Conservation (phyloP, 208 protist genomes). For the Lotmaria passim region DNA sequence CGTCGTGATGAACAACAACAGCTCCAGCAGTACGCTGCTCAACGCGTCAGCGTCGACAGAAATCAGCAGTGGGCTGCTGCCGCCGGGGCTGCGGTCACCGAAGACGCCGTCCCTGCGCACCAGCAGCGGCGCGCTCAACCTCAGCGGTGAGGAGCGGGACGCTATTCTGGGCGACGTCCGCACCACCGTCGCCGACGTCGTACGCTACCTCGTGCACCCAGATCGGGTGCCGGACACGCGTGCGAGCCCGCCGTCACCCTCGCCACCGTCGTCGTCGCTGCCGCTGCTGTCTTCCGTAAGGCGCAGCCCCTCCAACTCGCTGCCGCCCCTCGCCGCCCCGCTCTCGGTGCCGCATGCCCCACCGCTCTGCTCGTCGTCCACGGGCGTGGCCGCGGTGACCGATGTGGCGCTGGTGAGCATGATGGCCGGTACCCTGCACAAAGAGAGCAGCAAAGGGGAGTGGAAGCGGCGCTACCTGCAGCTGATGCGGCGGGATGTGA, state of each 20-base stretch:
- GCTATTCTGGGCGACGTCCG: conserved; percentile 21
- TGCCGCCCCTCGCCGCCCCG: conserved; percentile 9
- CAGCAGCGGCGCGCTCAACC: neutral
- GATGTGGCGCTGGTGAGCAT: neutral
- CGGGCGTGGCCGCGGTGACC: neutral
- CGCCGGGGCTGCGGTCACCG: conserved; percentile 2
- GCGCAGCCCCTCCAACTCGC: neutral
- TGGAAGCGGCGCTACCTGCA: conserved; percentile 28
- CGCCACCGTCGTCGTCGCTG: too few relatives aligned
- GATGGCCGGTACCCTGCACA: conserved; percentile 11
- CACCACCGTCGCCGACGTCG: conserved; percentile 11
- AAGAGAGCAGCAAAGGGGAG: conserved; percentile 23
- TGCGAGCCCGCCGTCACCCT: neutral
- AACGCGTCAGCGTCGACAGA: conserved; percentile 58
- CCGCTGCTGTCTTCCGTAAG: too few relatives aligned
- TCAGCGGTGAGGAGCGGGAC: conserved; percentile 16
- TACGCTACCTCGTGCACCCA: conserved; percentile 11
- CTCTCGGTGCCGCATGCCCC: conserved; percentile 7
- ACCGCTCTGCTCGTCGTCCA: neutral
- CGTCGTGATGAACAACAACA: conserved; percentile 37
- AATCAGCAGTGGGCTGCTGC: neutral
- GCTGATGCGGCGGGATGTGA: conserved; percentile 7
- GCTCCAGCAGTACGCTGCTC: conserved; percentile 42
- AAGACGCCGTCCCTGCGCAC: neutral
- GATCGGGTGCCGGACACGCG: neutral